Evolutionary conservation across 177 flowering plant species (phyloP).

Genomic region (Vitis hybrid): DNA sequence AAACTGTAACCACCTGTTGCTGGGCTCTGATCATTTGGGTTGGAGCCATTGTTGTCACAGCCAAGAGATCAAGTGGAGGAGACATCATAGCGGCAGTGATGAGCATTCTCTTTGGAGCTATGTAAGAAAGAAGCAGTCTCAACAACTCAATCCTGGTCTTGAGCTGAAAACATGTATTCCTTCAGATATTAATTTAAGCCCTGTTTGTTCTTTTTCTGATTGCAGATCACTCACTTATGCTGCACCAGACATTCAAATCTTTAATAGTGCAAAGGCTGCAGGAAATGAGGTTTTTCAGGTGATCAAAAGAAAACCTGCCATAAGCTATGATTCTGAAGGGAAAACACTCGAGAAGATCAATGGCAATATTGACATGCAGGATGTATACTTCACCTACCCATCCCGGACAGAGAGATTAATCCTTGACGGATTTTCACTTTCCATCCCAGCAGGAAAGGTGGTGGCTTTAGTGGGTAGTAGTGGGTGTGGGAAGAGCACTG

Average conservation of each 20-base stretch:
- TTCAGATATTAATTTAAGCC: too few species aligned
- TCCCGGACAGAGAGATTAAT: conserved; percentile 46
- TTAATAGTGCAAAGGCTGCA: conserved; percentile 72
- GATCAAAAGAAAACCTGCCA: conserved; percentile 45
- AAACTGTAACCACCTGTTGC: conserved; percentile 51
- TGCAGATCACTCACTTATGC: conserved; percentile 73
- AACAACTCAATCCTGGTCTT: too few species aligned
- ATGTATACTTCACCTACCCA: conserved; percentile 61
- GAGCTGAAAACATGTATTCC: too few species aligned
- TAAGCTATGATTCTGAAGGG: conserved; percentile 36
- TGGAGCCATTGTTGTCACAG: conserved; percentile 56
- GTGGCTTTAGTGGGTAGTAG: conserved; percentile 77
- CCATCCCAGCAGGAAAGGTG: conserved; percentile 69
- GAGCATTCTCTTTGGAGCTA: conserved; percentile 79
- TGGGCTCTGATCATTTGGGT: conserved; percentile 75
- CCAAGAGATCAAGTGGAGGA: conserved; percentile 48
- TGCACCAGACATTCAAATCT: conserved; percentile 68
- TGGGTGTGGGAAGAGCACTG: conserved; percentile 79
- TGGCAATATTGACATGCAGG: conserved; percentile 49
- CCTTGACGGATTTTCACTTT: conserved; percentile 59
- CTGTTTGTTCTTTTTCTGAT: background rate
- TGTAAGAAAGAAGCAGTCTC: conserved; percentile 38
- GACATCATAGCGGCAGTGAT: conserved; percentile 67
- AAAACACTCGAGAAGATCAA: conserved; percentile 27
- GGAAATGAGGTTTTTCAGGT: conserved; percentile 61